Percentiles rank a stretch among this genome's conserved stretches.
These are phyloP conservation scores for Fusarium veterinarium DNA, from an alignment of 2,329 filamentous ascomycete genomes.

Conservation along the genomic window DNA sequence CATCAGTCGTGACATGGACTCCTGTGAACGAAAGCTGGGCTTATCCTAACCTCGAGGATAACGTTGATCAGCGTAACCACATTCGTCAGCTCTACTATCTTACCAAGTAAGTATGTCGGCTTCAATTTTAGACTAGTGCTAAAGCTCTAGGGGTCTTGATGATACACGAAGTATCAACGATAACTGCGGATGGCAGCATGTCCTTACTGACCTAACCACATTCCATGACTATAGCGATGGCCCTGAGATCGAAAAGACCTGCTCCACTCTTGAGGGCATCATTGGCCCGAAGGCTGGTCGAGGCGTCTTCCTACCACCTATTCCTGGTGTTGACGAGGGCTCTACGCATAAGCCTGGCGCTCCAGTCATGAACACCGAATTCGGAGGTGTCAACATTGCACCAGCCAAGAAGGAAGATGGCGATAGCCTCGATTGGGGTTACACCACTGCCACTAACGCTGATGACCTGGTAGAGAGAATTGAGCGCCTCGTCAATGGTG, in stretches of 20 bases:
- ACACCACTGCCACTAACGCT: slow-evolving; percentile 72
- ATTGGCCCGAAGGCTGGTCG: slow-evolving; percentile 62
- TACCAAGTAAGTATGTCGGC: slow-evolving; percentile 62
- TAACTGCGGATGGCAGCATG: slow-evolving; percentile 79
- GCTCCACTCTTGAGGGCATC: slow-evolving; percentile 64
- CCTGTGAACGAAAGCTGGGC: slow-evolving; percentile 74
- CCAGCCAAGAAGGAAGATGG: slow-evolving; percentile 53
- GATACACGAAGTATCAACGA: slow-evolving; percentile 74
- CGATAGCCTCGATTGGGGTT: slow-evolving; percentile 71
- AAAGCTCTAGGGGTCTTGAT: slow-evolving; percentile 60
- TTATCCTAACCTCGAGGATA: slow-evolving; percentile 68
- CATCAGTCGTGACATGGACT: slow-evolving; percentile 74
- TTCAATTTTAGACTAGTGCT: slow-evolving; percentile 38
- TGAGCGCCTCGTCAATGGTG: slow-evolving; percentile 67
- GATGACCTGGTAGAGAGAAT: slow-evolving; percentile 69
- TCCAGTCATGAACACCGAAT: slow-evolving; percentile 74
- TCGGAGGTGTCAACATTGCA: slow-evolving; percentile 75
- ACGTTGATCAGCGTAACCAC: slow-evolving; percentile 70
- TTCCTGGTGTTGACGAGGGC: slow-evolving; percentile 57
- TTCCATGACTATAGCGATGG: slow-evolving; percentile 76
- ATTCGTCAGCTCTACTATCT: slow-evolving; percentile 71
- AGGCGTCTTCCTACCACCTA: slow-evolving; percentile 65
- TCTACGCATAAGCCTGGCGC: slow-evolving; percentile 63
- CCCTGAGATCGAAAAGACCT: slow-evolving; percentile 65
- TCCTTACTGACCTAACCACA: slow-evolving; percentile 71